A percentile compares a stretch with the other conserved stretches of the same genome.
phyloP scores from a whole-genome alignment of 2,329 filamentous ascomycete genomes.

The Fusarium sp. region DNA sequence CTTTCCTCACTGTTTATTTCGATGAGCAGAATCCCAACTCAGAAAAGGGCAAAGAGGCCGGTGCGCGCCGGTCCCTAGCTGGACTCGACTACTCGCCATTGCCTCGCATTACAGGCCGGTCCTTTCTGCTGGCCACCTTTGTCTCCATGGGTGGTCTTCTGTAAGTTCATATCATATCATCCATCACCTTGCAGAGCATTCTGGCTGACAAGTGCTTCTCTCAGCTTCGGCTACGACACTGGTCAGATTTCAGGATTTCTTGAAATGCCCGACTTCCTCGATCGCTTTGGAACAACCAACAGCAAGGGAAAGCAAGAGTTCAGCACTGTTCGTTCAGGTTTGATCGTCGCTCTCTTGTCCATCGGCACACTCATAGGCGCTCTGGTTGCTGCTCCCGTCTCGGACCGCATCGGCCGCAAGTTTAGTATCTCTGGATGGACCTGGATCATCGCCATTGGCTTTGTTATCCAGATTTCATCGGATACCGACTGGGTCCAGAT shows the following conservation, averaged over 20 bases:
- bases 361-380: conserved; percentile 72
- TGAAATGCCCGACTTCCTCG: conserved; percentile 66
- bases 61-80: conserved; percentile 50
- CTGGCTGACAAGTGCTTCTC: neutral
- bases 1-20: conserved; percentile 51
- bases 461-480: conserved; percentile 73
- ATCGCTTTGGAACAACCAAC: conserved; percentile 60
- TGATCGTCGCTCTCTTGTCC: conserved; percentile 68
- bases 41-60: conserved; percentile 48
- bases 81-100: conserved; percentile 59
- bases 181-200: accelerated
- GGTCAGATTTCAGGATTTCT: conserved; percentile 68
- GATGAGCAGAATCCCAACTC: conserved; percentile 56
- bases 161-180: conserved; percentile 47
- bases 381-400: conserved; percentile 68
- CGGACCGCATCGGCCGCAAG: conserved; percentile 73
- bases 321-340: conserved; percentile 64
- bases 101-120: conserved; percentile 52
- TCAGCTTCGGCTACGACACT: conserved; percentile 59
- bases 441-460: conserved; percentile 70
- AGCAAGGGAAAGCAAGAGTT: conserved; percentile 57
- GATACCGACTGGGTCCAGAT: conserved; percentile 69
- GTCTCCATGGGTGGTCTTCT: conserved; percentile 60
- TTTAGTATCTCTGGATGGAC: conserved; percentile 71
- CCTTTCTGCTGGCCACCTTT: conserved; percentile 53